Evolutionary conservation across 2,329 filamentous ascomycete species (phyloP).

Genomic region (Periglandula ipomoeae): DNA sequence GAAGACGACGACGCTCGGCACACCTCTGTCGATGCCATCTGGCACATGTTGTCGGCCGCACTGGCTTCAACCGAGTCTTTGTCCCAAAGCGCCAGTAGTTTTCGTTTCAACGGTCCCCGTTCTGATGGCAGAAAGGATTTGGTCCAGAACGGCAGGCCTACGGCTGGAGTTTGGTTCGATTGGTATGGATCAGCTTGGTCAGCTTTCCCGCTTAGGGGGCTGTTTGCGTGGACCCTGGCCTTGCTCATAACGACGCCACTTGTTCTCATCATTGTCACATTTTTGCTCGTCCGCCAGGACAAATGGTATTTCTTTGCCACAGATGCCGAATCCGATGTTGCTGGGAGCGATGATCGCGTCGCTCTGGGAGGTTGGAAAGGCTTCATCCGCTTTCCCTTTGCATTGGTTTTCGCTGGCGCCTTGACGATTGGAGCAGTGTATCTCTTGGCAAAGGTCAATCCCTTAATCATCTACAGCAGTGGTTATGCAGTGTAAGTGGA

Average conservation of each 20-base stretch:
- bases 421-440: slow-evolving; percentile 66
- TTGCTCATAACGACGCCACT: slow-evolving; percentile 74
- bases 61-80: slow-evolving; percentile 65
- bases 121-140: slow-evolving; percentile 48
- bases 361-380: slow-evolving; percentile 68
- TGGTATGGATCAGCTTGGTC: slow-evolving; percentile 74
- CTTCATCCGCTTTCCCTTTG: slow-evolving; percentile 74
- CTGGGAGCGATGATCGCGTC: slow-evolving; percentile 53
- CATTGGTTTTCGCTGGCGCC: slow-evolving; percentile 57
- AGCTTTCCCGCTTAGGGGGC: slow-evolving; percentile 66
- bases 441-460: slow-evolving; percentile 74
- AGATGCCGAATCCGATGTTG: slow-evolving; percentile 40
- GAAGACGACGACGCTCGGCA: slow-evolving; percentile 78
- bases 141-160: slow-evolving; percentile 56
- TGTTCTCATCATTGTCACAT: slow-evolving; percentile 58
- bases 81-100: slow-evolving; percentile 53
- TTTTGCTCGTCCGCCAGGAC: slow-evolving; percentile 59
- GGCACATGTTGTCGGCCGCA: slow-evolving; percentile 90
- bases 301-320: slow-evolving; percentile 85
- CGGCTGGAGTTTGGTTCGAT: slow-evolving; percentile 85
- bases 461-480: slow-evolving; percentile 84
- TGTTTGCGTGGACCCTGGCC: slow-evolving; percentile 83
- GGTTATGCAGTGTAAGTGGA: slow-evolving; percentile 59
- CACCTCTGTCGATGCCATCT: slow-evolving; percentile 61
- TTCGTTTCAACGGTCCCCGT: slow-evolving; percentile 53